Conservation (phyloP, 2,329 filamentous ascomycete genomes). For the Cladosporium sp. region DNA sequence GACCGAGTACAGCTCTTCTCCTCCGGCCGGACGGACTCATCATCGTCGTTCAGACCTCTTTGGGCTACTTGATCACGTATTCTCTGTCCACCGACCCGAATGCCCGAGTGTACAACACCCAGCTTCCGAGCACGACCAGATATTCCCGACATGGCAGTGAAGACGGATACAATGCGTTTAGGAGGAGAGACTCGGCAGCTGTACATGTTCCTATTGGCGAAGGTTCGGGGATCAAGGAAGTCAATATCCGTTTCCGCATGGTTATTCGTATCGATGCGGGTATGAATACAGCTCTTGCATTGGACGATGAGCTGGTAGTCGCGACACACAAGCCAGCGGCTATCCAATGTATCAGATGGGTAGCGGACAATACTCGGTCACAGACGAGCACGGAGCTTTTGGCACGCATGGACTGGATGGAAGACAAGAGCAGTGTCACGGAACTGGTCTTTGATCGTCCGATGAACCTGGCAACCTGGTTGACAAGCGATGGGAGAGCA, state of each 20-base stretch:
- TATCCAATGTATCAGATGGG: conserved; percentile 96
- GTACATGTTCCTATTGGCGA: conserved; percentile 67
- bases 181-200: conserved; percentile 18
- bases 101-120: conserved; percentile 77
- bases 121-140: conserved; percentile 57
- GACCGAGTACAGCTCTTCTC: conserved; percentile 76
- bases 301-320: conserved; percentile 90
- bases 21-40: conserved; percentile 90
- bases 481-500: conserved; percentile 78
- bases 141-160: conserved; percentile 49
- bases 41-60: conserved; percentile 79
- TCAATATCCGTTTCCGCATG: conserved; percentile 90
- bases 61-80: conserved; percentile 90
- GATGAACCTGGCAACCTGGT: conserved; percentile 94
- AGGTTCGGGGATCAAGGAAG: conserved; percentile 74
- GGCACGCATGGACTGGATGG: conserved; percentile 79
- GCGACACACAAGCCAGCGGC: conserved; percentile 87
- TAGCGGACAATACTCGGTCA: conserved; percentile 71
- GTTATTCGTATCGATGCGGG: conserved; percentile 97
- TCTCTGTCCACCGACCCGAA: conserved; percentile 80
- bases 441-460: conserved; percentile 93
- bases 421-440: conserved; percentile 68
- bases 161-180: conserved; percentile 29
- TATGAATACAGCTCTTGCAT: conserved; percentile 78
- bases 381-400: conserved; percentile 90